Evolutionary conservation across 768 basidiomycete species (phyloP).

Genomic region (Panus rudis): DNA sequence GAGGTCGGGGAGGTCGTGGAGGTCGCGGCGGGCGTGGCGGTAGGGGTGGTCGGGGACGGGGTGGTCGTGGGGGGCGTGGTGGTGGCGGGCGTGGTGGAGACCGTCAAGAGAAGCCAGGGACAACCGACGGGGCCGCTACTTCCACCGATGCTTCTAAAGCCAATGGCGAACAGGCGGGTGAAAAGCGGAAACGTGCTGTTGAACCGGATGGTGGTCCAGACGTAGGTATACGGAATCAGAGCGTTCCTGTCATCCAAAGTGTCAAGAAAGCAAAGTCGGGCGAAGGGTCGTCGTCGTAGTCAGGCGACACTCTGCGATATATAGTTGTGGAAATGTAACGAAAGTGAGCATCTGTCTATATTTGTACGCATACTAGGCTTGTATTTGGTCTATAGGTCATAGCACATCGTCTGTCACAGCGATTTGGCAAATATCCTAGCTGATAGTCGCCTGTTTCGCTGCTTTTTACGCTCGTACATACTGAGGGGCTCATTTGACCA

Average conservation of each 20-base stretch:
- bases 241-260: constrained; percentile 40
- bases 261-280: constrained; percentile 39
- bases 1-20: constrained; percentile 38
- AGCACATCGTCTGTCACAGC: too few species aligned
- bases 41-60: constrained; percentile 35
- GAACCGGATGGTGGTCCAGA: constrained; percentile 77
- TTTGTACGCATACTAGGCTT: too few species aligned
- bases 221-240: constrained; percentile 55
- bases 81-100: constrained; percentile 24
- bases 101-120: constrained; percentile 10
- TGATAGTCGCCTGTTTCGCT: too few species aligned
- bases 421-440: too few species aligned
- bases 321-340: too few species aligned
- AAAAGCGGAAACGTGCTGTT: constrained; percentile 70
- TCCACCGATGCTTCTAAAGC: constrained; percentile 10
- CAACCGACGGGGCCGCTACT: constrained; percentile 15
- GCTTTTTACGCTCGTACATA: too few species aligned
- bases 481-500: too few species aligned
- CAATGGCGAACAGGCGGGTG: constrained; percentile 46
- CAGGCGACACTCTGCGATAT: too few species aligned
- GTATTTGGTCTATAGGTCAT: too few species aligned
- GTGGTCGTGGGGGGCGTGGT: constrained; percentile 27
- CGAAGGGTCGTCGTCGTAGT: constrained; percentile 14
- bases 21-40: constrained; percentile 35
- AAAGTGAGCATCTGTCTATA: too few species aligned